Conservation (phyloP, 345 rosid species). For the Firmiana major region DNA sequence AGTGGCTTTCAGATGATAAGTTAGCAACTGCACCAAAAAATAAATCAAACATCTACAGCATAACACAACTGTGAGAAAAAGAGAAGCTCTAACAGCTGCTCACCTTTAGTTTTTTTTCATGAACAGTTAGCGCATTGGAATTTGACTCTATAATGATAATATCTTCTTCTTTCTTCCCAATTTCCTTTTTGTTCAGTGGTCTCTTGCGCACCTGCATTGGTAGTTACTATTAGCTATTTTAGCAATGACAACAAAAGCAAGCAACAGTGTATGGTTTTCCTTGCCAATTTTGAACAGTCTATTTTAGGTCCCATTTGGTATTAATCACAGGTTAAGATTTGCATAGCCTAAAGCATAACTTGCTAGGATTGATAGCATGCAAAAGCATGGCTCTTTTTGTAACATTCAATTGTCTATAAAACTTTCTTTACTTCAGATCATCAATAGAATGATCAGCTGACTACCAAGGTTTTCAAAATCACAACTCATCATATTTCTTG, state of each 20-base stretch:
- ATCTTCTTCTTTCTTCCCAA: conserved; percentile 51
- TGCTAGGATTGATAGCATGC: neutral
- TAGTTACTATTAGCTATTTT: neutral
- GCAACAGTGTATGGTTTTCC: neutral
- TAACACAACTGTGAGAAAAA: neutral
- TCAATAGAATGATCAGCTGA: neutral
- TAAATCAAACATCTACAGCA: neutral
- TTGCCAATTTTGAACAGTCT: neutral
- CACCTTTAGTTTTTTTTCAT: conserved; percentile 61
- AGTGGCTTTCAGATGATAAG: neutral
- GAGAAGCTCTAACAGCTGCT: conserved; percentile 4
- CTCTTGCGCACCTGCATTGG: conserved; percentile 52
- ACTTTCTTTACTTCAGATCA: neutral
- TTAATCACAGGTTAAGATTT: neutral
- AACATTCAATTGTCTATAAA: neutral
- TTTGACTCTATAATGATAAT: conserved; percentile 42
- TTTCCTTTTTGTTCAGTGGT: conserved; percentile 54
- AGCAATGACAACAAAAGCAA: neutral
- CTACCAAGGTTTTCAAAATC: neutral
- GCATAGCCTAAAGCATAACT: neutral
- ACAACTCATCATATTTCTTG: neutral
- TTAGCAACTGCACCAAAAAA: neutral
- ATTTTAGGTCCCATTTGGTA: neutral
- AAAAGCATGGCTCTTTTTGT: neutral
- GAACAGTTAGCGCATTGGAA: conserved; percentile 42